Evolutionary conservation across 208 protist species (phyloP), one percentile per base, ranked within the genome.

Genomic region (Trypanosoma scelopori): DNA sequence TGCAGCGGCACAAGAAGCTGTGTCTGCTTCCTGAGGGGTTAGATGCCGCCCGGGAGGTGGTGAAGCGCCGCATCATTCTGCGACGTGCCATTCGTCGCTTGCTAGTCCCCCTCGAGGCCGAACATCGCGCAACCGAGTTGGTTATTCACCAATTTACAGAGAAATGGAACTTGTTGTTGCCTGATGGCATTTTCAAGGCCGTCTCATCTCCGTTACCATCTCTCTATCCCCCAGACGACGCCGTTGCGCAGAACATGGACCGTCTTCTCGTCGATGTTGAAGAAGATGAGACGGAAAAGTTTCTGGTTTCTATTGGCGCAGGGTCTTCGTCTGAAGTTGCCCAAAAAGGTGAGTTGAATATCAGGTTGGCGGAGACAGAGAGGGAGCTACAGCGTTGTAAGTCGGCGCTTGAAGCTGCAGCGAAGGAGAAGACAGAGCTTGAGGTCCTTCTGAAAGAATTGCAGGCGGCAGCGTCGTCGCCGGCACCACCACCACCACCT

Each of bases 1-100:
- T 74, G 42, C 60, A 68, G 11, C 59, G 18, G 32, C 60, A 74
- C 18, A 60, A 59, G 28, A 67, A 50, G 5, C 45, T 74, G 35
- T 47, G 46, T 30, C 39, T 50, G 2, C 69, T 74, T 37, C 69
- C 69, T 11, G 46, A 67, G 25, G 69, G 60, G 25, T 42, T 74
- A 37, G 60, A 68, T n/a, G 69, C 61, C 15, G 69, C 69, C 7
- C 41, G 27, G 39, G 39, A 55, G 15, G 49, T 74, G 32, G 18
- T 74, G 61, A 37, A 64, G 27, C 69, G 69, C 46, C 69, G 69
- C 1, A 64, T 74, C 11, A 51, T 68, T 59, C 48, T 74, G 30
- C 59, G 69, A 42, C 69, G 69, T 47, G 69, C 69, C 20, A 55
- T 63, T 20, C 69, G 55, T 52, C 69, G 69, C 18, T 22, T 74